Conservation (phyloP, 768 basidiomycete genomes). For the Mycena latifolia region DNA sequence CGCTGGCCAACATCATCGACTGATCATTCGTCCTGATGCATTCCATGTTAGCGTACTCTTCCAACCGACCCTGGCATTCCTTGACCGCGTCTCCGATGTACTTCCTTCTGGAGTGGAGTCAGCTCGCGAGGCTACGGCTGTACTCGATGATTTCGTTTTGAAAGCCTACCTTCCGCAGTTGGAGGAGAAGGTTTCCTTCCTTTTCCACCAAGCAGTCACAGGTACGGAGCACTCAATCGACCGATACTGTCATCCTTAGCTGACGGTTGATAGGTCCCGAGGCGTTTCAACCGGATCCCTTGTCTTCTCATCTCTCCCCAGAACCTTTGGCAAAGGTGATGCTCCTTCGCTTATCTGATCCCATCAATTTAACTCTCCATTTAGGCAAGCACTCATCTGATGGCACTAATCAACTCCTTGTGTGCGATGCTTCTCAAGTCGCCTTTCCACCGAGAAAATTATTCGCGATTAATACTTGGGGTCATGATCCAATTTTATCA, state of each 20-base stretch:
- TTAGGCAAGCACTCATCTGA: constrained; percentile 86
- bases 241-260: not conserved
- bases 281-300: constrained; percentile 87
- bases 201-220: constrained; percentile 89
- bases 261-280: constrained; percentile 69
- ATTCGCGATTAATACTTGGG: constrained; percentile 92
- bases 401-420: constrained; percentile 91
- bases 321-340: constrained; percentile 85
- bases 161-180: constrained; percentile 94
- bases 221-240: constrained; percentile 56
- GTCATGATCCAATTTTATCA: constrained; percentile 98
- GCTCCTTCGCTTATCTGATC: not conserved
- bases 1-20: constrained; percentile 81
- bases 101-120: constrained; percentile 81
- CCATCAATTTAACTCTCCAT: constrained; percentile 19
- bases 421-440: constrained; percentile 92
- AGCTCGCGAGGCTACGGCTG: constrained; percentile 72
- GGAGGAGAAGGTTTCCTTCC: constrained; percentile 90
- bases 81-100: constrained; percentile 77
- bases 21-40: constrained; percentile 90
- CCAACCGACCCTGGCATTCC: constrained; percentile 90
- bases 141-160: constrained; percentile 93
- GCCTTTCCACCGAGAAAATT: constrained; percentile 96
- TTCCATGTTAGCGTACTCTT: constrained; percentile 97
- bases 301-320: constrained; percentile 70